phyloP scores from a whole-genome alignment of 768 basidiomycete species.

The Termitomyces sp. region DNA sequence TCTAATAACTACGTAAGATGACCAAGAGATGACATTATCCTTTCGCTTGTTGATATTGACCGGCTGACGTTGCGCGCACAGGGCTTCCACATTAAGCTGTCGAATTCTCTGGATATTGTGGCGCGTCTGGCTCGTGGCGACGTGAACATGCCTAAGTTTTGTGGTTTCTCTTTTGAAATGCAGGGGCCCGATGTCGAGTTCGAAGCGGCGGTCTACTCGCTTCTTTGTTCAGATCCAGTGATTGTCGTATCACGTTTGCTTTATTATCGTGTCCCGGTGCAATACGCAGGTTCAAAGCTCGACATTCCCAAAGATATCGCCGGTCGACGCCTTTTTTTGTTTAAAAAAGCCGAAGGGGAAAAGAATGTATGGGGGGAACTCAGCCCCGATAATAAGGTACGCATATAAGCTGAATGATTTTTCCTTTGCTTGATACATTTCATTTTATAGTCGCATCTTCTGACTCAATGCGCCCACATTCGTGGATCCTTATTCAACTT shows the following conservation, averaged over 20 bases:
- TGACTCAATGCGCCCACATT: neutral
- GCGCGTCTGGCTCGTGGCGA: neutral
- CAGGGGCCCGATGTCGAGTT: neutral
- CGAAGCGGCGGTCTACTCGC: neutral
- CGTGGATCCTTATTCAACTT: neutral
- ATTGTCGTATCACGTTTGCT: neutral
- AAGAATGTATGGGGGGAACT: neutral
- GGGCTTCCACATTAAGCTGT: neutral
- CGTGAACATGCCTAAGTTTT: neutral
- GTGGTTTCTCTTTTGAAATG: neutral
- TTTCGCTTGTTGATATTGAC: neutral
- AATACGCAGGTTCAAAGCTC: neutral
- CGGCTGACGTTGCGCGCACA: neutral
- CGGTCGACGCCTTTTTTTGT: neutral
- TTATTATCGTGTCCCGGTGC: neutral
- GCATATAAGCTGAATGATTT: neutral
- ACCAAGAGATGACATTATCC: too few species aligned
- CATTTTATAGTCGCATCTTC: neutral
- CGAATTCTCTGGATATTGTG: neutral
- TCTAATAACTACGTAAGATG: neutral
- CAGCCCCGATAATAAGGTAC: neutral
- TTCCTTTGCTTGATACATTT: neutral
- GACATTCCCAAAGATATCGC: neutral
- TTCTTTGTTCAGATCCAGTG: neutral
- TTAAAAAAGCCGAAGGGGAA: neutral